phyloP scores from a whole-genome alignment of 177 flowering plant genomes.

The Tripterygium wilfordii region DNA sequence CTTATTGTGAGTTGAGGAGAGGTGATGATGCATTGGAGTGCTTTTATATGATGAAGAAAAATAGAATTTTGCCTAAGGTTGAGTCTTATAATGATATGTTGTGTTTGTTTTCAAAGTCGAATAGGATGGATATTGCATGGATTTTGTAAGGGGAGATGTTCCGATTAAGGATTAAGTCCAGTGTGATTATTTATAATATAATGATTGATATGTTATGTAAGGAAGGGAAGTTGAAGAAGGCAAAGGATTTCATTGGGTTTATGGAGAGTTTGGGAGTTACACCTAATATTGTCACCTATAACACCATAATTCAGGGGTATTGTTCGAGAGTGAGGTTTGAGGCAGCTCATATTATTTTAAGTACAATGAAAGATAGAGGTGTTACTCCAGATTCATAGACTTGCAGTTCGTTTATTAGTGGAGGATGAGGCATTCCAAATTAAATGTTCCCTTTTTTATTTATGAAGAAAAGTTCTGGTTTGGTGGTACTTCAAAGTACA shows the following conservation, averaged over 20 bases:
- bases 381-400: constrained; percentile 59
- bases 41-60: constrained; percentile 55
- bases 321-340: constrained; percentile 47
- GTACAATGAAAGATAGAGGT: constrained; percentile 47
- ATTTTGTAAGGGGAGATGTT: constrained; percentile 85
- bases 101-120: constrained; percentile 48
- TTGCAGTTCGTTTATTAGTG: constrained; percentile 51
- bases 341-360: constrained; percentile 38
- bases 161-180: constrained; percentile 56
- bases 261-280: constrained; percentile 66
- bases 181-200: constrained; percentile 56
- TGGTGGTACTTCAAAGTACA: too few relatives aligned
- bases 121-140: constrained; percentile 49
- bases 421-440: constrained; percentile 71
- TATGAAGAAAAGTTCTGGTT: too few relatives aligned
- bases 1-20: constrained; percentile 48
- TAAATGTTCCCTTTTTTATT: too few relatives aligned
- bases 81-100: constrained; percentile 69
- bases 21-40: constrained; percentile 41
- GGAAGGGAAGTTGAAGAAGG: constrained; percentile 87
- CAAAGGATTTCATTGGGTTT: constrained; percentile 45
- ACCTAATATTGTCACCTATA: constrained; percentile 68
- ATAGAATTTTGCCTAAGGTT: constrained; percentile 41
- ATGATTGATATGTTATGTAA: constrained; percentile 79
- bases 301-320: constrained; percentile 68